Evolutionary conservation across 495 filamentous ascomycete genomes (phyloP), one percentile per base, ranked within the genome.

Genomic region (Talaromyces liani): DNA sequence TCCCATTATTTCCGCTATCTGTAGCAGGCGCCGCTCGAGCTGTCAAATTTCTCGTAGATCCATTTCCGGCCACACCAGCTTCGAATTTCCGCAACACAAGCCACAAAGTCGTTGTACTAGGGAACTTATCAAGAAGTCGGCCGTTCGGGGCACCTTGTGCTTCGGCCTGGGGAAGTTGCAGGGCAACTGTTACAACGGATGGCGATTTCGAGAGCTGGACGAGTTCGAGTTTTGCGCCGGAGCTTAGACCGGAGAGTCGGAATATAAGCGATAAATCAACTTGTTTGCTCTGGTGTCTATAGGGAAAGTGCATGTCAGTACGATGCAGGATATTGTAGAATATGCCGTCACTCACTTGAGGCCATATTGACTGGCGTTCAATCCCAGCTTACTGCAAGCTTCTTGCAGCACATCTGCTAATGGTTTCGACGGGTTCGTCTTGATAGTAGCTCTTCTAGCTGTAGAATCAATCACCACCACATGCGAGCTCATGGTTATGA

Each of bases 221-320:
- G 55, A 98, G 88, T 67, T 98, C 92, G 22, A 98, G 83, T 67
- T 95, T 96, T 27, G 94, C 93, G 31, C 94, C 94, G 16, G 91
- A 84, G 6, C 80, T 80, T 10, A 98, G 86, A 61, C 92, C 92
- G 1, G 93, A 90, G 34, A 93, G 88, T n/a, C 93, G 88, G 73
- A 91, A 89, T 36, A 88, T 86, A 18, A 88, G 83, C 12, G 92
- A 93, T 8, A 98, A 81, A 70, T 97, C 91, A 12, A 98, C 74
- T 31, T 85, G 80, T 70, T 93, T 95, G 67, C 90, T 87, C 70
- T 90, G 92, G 67, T 93, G 80, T 67, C 90, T 92, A 34, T 14
- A 53, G 41, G 62, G 70, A 67, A 64, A 68, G 67, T 63, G 24
- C 41, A 31, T 45, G 56, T 31, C 24, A 31, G 20, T n/a, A 18